Percentiles rank a stretch among this genome's conserved stretches.
These are phyloP conservation scores for Apiospora sp. DNA, from an alignment of 2,329 filamentous ascomycete genomes.

Conservation along the genomic window DNA sequence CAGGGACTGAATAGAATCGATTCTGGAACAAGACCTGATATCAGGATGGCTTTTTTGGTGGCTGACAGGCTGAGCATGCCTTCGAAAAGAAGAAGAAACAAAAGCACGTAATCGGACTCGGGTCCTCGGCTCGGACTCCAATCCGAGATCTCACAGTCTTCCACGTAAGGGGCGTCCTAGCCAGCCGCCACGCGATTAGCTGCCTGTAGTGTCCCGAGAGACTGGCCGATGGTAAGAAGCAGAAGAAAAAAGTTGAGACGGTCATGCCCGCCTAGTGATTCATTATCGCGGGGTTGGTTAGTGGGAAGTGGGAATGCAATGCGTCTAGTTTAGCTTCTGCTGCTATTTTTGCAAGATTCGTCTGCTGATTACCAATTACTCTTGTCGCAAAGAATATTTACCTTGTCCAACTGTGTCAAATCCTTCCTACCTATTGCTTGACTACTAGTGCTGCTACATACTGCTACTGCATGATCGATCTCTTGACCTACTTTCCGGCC, in stretches of 20 bases:
- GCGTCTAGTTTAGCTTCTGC: neutral
- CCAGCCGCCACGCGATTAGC: neutral
- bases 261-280: neutral
- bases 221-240: neutral
- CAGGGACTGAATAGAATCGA: too few relatives aligned
- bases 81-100: neutral
- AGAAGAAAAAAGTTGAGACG: neutral
- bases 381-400: neutral
- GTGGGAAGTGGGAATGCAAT: neutral
- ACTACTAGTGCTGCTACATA: neutral
- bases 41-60: neutral
- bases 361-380: neutral
- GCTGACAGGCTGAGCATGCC: too few relatives aligned
- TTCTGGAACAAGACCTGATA: neutral
- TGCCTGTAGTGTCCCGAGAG: neutral
- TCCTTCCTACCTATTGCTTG: neutral
- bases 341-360: neutral
- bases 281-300: conserved; percentile 16
- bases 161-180: neutral
- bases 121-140: neutral
- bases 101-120: neutral
- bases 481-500: neutral
- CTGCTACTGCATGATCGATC: neutral
- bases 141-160: neutral
- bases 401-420: neutral